Conservation (phyloP, 1,284 basidiomycete species). For the Flammula alnicola region DNA sequence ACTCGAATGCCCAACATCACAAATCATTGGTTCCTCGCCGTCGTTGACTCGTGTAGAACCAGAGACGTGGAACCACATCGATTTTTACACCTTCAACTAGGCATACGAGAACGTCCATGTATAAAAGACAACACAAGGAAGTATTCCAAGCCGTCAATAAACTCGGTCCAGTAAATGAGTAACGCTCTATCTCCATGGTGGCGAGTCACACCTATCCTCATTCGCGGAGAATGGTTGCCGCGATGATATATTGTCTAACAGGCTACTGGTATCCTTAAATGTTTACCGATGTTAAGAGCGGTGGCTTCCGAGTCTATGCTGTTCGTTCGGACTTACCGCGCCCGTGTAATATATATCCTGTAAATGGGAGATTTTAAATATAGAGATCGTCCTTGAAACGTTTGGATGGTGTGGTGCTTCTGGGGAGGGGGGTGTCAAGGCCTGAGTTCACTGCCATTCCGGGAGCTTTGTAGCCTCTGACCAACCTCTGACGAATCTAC, state of each 20-base stretch:
- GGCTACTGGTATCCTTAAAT: background rate
- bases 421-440: background rate
- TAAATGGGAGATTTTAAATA: background rate
- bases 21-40: background rate
- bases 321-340: background rate
- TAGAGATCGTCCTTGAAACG: background rate
- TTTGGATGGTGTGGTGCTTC: background rate
- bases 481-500: too few relatives aligned
- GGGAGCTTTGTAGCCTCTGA: background rate
- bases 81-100: background rate
- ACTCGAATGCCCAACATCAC: background rate
- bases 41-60: background rate
- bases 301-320: background rate
- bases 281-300: background rate
- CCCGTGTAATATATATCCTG: background rate
- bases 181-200: too few relatives aligned
- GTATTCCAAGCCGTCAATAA: too few relatives aligned
- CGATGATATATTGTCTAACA: too few relatives aligned
- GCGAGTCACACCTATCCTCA: too few relatives aligned
- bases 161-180: too few relatives aligned
- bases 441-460: background rate
- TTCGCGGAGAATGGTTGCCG: too few relatives aligned
- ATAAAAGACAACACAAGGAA: background rate
- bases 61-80: background rate
- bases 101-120: background rate